Percentiles rank a stretch among this genome's conserved stretches.
Evolutionary conservation across 345 rosid genomes (phyloP).

Genomic region (Diplotaxis tenuifolia): DNA sequence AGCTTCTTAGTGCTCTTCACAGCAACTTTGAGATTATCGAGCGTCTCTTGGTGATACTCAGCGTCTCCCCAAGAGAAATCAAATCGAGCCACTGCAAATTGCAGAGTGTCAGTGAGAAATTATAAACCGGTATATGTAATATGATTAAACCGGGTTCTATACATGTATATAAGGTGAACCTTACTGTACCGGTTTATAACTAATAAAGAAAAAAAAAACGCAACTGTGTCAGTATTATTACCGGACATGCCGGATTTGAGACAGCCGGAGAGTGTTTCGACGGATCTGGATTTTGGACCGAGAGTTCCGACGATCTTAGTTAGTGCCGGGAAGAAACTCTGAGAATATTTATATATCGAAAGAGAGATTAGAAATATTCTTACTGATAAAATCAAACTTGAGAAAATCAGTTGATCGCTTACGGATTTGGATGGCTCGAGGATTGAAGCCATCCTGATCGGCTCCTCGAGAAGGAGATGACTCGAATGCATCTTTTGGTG

Average conservation of each 20-base stretch:
- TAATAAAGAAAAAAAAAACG: too few species aligned
- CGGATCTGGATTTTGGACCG: conserved; percentile 80
- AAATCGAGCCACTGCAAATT: conserved; percentile 90
- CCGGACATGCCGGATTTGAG: conserved; percentile 97
- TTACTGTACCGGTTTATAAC: too few species aligned
- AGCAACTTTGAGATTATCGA: conserved; percentile 75
- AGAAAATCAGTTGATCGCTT: conserved; percentile 23
- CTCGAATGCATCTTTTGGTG: conserved; percentile 72
- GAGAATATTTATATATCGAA: conserved; percentile 19
- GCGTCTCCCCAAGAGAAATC: conserved; percentile 88
- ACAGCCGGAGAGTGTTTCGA: conserved; percentile 71
- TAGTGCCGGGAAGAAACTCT: conserved; percentile 95
- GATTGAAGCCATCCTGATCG: conserved; percentile 96
- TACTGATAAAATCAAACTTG: neutral
- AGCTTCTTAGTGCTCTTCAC: conserved; percentile 82
- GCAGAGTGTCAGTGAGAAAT: too few species aligned
- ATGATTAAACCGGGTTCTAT: too few species aligned
- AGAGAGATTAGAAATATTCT: neutral
- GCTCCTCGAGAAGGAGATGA: conserved; percentile 96
- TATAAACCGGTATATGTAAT: too few species aligned
- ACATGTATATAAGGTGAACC: too few species aligned
- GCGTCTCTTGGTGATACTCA: conserved; percentile 80
- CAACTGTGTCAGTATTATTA: conserved; percentile 32
- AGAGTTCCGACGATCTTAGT: conserved; percentile 96
- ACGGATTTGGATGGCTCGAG: conserved; percentile 96